phyloP scores from a whole-genome alignment of 2,329 filamentous ascomycete species.

The Cladophialophora carrionii region DNA sequence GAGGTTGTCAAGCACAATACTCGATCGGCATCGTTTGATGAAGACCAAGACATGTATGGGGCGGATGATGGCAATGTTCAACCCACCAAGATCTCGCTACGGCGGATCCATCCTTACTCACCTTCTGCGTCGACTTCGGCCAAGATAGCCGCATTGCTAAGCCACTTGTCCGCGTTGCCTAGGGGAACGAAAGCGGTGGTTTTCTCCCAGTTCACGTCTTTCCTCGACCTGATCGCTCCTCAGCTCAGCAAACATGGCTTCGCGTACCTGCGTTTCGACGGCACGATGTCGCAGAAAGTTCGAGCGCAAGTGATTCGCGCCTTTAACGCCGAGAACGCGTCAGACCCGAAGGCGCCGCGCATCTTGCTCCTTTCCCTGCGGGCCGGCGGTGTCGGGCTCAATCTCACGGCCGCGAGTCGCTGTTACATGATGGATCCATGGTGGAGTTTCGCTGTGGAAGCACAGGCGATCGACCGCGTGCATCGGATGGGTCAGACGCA shows the following conservation, averaged over 20 bases:
- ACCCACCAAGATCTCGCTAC: conserved; percentile 60
- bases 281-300: conserved; percentile 82
- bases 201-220: conserved; percentile 97
- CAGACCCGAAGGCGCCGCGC: conserved; percentile 39
- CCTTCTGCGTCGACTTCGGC: conserved; percentile 65
- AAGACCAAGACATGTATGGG: conserved; percentile 45
- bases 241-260: conserved; percentile 74
- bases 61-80: conserved; percentile 44
- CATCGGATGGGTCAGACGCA: conserved; percentile 93
- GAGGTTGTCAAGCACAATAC: conserved; percentile 75
- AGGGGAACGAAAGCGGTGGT: conserved; percentile 82
- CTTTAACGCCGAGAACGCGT: conserved; percentile 58
- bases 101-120: conserved; percentile 67
- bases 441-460: conserved; percentile 98
- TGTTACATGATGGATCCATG: conserved; percentile 99
- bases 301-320: conserved; percentile 76
- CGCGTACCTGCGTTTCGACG: conserved; percentile 83
- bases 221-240: conserved; percentile 86
- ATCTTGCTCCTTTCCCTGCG: conserved; percentile 82
- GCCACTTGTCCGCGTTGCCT: conserved; percentile 72
- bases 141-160: conserved; percentile 81
- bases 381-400: conserved; percentile 91
- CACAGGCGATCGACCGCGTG: conserved; percentile 95
- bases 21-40: conserved; percentile 46
- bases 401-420: conserved; percentile 81